A percentile compares a stretch with the other conserved stretches of the same genome.
phyloP scores from a whole-genome alignment of 2,329 filamentous ascomycete species.

The Colletotrichum echinochloae region DNA sequence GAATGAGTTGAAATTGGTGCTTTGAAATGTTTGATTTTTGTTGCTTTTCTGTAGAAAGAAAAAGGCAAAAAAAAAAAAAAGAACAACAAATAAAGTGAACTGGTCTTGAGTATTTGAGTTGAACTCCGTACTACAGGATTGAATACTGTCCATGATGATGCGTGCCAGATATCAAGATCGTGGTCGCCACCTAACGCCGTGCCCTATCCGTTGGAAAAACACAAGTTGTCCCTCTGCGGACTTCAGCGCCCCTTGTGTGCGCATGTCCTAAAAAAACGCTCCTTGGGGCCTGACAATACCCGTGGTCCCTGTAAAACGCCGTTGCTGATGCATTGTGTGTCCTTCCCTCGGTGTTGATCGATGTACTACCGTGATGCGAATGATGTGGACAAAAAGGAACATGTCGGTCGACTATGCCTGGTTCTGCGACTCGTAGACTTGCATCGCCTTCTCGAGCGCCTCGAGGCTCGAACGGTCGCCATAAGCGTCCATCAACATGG shows the following conservation, averaged over 20 bases:
- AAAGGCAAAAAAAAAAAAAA: too few relatives aligned
- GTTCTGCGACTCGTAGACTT: conserved; percentile 56
- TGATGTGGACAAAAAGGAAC: neutral
- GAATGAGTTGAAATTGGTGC: neutral
- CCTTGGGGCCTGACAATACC: neutral
- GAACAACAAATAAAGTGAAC: neutral
- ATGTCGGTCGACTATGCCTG: conserved; percentile 5
- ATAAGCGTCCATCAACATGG: conserved; percentile 62
- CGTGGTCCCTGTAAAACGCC: conserved; percentile 21
- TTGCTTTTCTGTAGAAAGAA: neutral
- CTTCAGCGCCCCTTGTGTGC: neutral
- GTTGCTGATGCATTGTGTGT: conserved; percentile 18
- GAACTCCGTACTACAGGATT: neutral
- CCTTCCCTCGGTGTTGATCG: neutral
- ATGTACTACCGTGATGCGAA: neutral
- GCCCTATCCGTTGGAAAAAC: conserved; percentile 8
- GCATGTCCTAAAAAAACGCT: neutral
- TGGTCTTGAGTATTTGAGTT: neutral
- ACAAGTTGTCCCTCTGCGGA: conserved; percentile 15
- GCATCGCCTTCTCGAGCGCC: conserved; percentile 61
- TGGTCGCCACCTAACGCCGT: conserved; percentile 23
- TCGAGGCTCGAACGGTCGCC: conserved; percentile 62
- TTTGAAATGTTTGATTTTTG: neutral
- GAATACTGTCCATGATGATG: conserved; percentile 9
- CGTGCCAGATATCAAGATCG: conserved; percentile 12